These are phyloP conservation scores for Scheffersomyces quercinus DNA, from an alignment of 1,139 yeast species.

Conservation along the genomic window DNA sequence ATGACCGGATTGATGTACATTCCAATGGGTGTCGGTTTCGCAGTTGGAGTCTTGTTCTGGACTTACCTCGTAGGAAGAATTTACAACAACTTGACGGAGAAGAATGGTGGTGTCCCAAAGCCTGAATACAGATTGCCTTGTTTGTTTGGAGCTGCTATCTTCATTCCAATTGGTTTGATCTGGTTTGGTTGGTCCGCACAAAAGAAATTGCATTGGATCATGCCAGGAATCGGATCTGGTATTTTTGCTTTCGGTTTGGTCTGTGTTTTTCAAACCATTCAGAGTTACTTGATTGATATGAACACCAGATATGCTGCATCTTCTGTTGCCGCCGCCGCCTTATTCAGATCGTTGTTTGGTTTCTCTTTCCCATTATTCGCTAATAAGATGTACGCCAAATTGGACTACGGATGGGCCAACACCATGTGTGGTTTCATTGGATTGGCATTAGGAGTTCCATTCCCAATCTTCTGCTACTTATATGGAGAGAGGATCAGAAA, in stretches of 20 bases:
- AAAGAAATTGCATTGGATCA: conserved; percentile 43
- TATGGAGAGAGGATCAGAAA: conserved; percentile 41
- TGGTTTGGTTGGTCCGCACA: conserved; percentile 53
- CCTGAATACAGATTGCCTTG: conserved; percentile 49
- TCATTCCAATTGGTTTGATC: conserved; percentile 42
- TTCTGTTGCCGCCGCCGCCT: conserved; percentile 50
- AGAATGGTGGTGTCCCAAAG: conserved; percentile 38
- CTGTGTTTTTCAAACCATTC: conserved; percentile 46
- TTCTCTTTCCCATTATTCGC: conserved; percentile 47
- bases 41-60: conserved; percentile 43
- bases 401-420: conserved; percentile 50
- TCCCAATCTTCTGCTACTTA: conserved; percentile 42
- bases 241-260: conserved; percentile 47
- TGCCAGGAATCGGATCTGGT: conserved; percentile 47
- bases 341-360: conserved; percentile 45
- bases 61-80: conserved; percentile 33
- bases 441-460: conserved; percentile 41
- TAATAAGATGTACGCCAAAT: conserved; percentile 34
- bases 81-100: conserved; percentile 27
- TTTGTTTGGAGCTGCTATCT: conserved; percentile 34
- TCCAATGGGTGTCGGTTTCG: conserved; percentile 48
- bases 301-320: conserved; percentile 46
- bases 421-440: conserved; percentile 46
- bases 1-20: conserved; percentile 44
- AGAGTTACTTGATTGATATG: conserved; percentile 48